Conservation (phyloP, 1,284 basidiomycete species). For the Chiua sp. region DNA sequence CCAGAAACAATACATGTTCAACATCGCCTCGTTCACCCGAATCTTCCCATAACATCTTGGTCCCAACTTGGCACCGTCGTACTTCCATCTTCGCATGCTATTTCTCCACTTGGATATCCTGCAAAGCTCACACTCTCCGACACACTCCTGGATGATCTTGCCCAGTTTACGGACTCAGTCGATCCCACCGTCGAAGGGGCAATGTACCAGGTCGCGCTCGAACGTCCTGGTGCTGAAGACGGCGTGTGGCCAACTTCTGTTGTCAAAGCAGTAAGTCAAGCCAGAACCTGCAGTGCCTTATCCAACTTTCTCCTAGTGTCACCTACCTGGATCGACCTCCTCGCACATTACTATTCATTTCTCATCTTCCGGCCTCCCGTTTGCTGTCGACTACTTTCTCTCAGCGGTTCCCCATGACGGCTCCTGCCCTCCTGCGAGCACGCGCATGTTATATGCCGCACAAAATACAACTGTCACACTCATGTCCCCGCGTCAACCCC, state of each 20-base stretch:
- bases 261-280: conserved; percentile 68
- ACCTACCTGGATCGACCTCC: conserved; percentile 54
- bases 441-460: conserved; percentile 31
- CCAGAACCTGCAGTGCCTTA: conserved; percentile 7
- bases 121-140: conserved; percentile 41
- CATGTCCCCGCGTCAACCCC: conserved; percentile 53
- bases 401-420: conserved; percentile 68
- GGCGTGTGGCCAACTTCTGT: conserved; percentile 69
- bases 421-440: conserved; percentile 49
- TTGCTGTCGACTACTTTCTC: conserved; percentile 74
- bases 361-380: conserved; percentile 50
- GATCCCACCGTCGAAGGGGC: conserved; percentile 44
- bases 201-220: conserved; percentile 78
- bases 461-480: conserved; percentile 63
- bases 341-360: conserved; percentile 68
- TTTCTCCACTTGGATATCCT: conserved; percentile 32
- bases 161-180: conserved; percentile 45
- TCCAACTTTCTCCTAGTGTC: conserved; percentile 52
- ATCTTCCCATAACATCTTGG: conserved; percentile 38
- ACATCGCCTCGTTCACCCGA: conserved; percentile 48
- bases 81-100: conserved; percentile 32
- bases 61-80: conserved; percentile 39
- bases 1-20: conserved; percentile 34
- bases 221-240: conserved; percentile 51
- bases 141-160: conserved; percentile 49